Conservation (phyloP, 2,329 filamentous ascomycete species). For the Fusarium sp. region DNA sequence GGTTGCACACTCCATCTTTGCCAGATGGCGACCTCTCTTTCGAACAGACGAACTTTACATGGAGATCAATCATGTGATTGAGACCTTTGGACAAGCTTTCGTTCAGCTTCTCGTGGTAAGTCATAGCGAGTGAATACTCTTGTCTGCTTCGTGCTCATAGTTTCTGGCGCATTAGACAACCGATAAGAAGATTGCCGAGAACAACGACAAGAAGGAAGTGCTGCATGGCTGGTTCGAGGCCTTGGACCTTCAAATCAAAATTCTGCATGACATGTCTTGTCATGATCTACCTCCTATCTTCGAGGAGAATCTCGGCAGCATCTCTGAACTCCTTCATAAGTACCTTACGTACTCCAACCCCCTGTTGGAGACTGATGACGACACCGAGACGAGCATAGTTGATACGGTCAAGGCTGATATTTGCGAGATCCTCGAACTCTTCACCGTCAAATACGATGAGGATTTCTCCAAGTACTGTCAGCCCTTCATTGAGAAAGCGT, state of each 20-base stretch:
- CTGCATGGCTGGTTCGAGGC: slow-evolving; percentile 85
- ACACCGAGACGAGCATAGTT: slow-evolving; percentile 84
- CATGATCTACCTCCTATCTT: slow-evolving; percentile 96
- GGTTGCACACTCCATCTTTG: slow-evolving; percentile 98
- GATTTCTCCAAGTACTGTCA: slow-evolving; percentile 84
- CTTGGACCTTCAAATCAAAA: slow-evolving; percentile 87
- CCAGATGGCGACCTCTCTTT: slow-evolving; percentile 93
- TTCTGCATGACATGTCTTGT: slow-evolving; percentile 96
- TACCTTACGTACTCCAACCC: slow-evolving; percentile 91
- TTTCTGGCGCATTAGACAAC: slow-evolving; percentile 60
- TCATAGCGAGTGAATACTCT: background rate
- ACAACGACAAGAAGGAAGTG: slow-evolving; percentile 77
- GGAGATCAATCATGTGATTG: slow-evolving; percentile 95
- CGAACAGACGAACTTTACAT: slow-evolving; percentile 91
- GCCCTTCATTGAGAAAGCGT: slow-evolving; percentile 89
- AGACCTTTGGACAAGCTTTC: slow-evolving; percentile 85
- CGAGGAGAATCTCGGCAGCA: slow-evolving; percentile 83
- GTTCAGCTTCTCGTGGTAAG: slow-evolving; percentile 79
- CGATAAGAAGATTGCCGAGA: slow-evolving; percentile 77
- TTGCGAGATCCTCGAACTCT: slow-evolving; percentile 89
- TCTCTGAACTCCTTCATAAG: slow-evolving; percentile 86
- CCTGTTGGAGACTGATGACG: slow-evolving; percentile 85
- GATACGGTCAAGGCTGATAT: slow-evolving; percentile 94
- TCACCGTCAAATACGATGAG: slow-evolving; percentile 94
- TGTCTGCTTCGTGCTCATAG: slow-evolving; percentile 22